These are phyloP conservation scores for Phytophthora fragariaefolia DNA, from an alignment of 352 stramenopile genomes.

Conservation along the genomic window DNA sequence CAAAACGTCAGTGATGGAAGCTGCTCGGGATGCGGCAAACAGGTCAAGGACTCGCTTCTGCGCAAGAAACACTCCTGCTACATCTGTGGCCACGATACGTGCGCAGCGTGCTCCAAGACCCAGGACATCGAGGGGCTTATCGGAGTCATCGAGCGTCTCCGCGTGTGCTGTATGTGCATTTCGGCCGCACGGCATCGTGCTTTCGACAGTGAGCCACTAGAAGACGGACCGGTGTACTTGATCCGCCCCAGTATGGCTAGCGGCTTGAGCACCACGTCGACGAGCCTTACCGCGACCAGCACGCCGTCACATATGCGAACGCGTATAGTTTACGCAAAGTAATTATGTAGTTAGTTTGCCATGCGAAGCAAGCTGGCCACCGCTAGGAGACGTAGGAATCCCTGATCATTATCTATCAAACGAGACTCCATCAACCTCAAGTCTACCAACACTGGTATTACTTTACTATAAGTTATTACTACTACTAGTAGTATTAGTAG, in stretches of 20 bases:
- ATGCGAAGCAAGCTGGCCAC: conserved; percentile 10
- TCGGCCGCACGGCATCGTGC: conserved; percentile 36
- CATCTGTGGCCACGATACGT: conserved; percentile 48
- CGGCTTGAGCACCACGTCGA: conserved; percentile 31
- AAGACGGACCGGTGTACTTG: conserved; percentile 22
- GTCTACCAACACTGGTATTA: no score
- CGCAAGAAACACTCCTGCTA: conserved; percentile 48
- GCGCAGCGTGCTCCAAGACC: conserved; percentile 40
- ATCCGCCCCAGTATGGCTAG: conserved; percentile 29
- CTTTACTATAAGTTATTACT: no score
- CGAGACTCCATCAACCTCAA: no score
- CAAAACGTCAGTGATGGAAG: conserved; percentile 24
- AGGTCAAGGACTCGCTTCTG: conserved; percentile 39
- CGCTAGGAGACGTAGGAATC: conserved; percentile 21
- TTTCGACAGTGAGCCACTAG: conserved; percentile 35
- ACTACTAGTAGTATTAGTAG: no score
- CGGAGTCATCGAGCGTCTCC: conserved; percentile 43
- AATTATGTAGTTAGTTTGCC: not conserved
- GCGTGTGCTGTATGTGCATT: conserved; percentile 52
- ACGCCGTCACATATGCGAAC: conserved; percentile 17
- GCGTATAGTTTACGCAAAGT: conserved; percentile 12
- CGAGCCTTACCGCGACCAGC: conserved; percentile 18
- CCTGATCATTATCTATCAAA: conserved; percentile 32
- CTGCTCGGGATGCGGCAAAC: conserved; percentile 40
- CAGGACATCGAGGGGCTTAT: conserved; percentile 53